Evolutionary conservation across 2,329 filamentous ascomycete species (phyloP), one percentile per base, ranked within the genome.

Genomic region (Lachnellula cervina): DNA sequence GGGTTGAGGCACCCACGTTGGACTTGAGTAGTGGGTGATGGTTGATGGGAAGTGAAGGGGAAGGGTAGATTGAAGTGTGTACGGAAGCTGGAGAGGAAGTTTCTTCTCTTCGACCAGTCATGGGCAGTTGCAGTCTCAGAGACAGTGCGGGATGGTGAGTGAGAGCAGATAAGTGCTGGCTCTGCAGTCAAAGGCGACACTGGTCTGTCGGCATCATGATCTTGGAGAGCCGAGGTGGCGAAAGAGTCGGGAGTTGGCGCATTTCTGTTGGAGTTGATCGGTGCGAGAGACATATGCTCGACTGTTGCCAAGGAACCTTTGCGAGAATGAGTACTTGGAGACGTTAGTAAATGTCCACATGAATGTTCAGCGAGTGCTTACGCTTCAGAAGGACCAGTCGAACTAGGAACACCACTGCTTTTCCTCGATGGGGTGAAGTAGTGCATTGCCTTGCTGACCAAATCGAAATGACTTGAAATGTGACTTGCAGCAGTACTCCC

Each of bases 31-130:
- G 28, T 54, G 21, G 40, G 17, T 21, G 19, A 42, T 49, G 19
- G 21, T 47, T 53, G 49, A 48, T 40, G 44, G 14, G 43, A 28
- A 17, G 40, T 21, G 47, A 64, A 59, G 2, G 54, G 58, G 21
- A 62, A 58, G 2, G 61, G 64, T 8, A 64, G 17, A 17, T 62
- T 58, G 17, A 65, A 17, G 25, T 65, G 56, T 28, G 62, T 66
- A 13, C 64, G 58, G 28, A 64, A 64, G 17, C 54, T 32, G 13
- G 62, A 62, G 49, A 64, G 46, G 53, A 52, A 45, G 19, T 21
- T 37, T 23, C 9, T 37, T 44, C 4, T 44, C 32, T 45, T 7
- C 50, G 32, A 42, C n/a, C 28, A 40, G 54, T 14, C 37, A 32
- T 11, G 9, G 6, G 37, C 16, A 19, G 46, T 44, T 13, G 13